Percentiles rank a stretch among this genome's conserved stretches.
These are phyloP conservation scores for Metarhizium rileyi DNA, from an alignment of 2,329 filamentous ascomycete genomes.

Conservation along the genomic window DNA sequence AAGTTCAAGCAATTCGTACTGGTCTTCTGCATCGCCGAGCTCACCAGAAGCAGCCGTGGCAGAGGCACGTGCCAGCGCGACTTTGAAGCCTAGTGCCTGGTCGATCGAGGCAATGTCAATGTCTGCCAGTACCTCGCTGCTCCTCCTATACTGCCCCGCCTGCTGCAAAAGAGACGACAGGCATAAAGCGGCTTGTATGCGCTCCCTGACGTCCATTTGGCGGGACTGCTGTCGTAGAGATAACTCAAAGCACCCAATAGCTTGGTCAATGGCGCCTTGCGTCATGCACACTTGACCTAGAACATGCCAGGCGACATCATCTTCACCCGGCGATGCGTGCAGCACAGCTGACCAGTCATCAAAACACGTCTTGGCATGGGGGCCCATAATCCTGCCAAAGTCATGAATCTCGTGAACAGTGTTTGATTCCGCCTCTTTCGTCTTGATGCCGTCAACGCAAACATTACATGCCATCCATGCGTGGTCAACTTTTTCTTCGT, in stretches of 20 bases:
- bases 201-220: constrained; percentile 10
- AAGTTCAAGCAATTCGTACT: constrained; percentile 14
- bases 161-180: constrained; percentile 14
- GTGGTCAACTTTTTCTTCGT: constrained; percentile 11
- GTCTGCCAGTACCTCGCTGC: constrained; percentile 12
- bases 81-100: constrained; percentile 13
- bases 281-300: constrained; percentile 21
- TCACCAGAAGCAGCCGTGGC: constrained; percentile 14
- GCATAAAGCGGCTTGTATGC: constrained; percentile 13
- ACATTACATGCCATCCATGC: constrained; percentile 17
- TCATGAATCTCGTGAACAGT: constrained; percentile 15
- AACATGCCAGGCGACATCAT: constrained; percentile 29
- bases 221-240: constrained; percentile 9
- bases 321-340: constrained; percentile 13
- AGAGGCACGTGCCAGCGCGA: constrained; percentile 15
- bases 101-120: constrained; percentile 15
- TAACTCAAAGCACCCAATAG: constrained; percentile 17
- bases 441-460: constrained; percentile 14
- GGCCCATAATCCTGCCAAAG: constrained; percentile 17
- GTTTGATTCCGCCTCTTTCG: constrained; percentile 11
- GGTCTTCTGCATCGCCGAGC: constrained; percentile 11
- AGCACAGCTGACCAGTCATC: constrained; percentile 15
- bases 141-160: constrained; percentile 9
- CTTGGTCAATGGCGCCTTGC: constrained; percentile 15
- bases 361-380: constrained; percentile 17